phyloP scores from a whole-genome alignment of 331 rosid genomes.

The Stylosanthes scabra region DNA sequence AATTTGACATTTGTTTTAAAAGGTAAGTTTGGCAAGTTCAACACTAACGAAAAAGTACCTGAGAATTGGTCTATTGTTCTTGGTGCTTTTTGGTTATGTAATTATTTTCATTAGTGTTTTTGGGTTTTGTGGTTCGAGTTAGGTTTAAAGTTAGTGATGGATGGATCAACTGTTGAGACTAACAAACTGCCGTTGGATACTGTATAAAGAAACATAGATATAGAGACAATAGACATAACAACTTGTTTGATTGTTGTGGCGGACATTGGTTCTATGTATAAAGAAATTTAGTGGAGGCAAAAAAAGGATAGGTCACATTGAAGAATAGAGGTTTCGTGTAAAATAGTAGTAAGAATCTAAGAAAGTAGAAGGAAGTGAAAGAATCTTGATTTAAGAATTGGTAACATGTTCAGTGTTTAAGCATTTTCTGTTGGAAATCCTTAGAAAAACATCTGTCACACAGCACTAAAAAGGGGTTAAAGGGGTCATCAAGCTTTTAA shows the following conservation, averaged over 20 bases:
- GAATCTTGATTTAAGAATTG: not conserved
- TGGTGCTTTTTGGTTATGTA: slow-evolving; percentile 22
- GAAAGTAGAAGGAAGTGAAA: not conserved
- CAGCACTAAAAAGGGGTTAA: not conserved
- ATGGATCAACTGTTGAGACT: slow-evolving; percentile 27
- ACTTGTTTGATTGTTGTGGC: too few relatives aligned
- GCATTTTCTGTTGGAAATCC: not conserved
- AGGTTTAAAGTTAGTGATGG: slow-evolving; percentile 7
- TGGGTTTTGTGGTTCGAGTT: slow-evolving; percentile 26
- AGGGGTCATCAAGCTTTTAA: not conserved
- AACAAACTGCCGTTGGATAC: not conserved
- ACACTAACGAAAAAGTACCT: too few relatives aligned
- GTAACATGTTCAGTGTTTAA: not conserved
- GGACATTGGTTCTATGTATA: not conserved
- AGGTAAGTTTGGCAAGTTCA: too few relatives aligned
- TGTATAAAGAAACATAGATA: too few relatives aligned
- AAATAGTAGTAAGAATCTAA: not conserved
- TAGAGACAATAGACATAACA: too few relatives aligned
- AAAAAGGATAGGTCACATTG: not conserved
- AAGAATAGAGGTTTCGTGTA: not conserved
- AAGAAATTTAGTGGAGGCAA: not conserved
- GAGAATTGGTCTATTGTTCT: not conserved
- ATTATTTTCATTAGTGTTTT: not conserved
- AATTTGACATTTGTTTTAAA: too few relatives aligned
- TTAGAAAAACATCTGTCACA: not conserved